Base-by-base conservation (phyloP, 805 yeast genomes). In the Myxozyma neotropica region DNA sequence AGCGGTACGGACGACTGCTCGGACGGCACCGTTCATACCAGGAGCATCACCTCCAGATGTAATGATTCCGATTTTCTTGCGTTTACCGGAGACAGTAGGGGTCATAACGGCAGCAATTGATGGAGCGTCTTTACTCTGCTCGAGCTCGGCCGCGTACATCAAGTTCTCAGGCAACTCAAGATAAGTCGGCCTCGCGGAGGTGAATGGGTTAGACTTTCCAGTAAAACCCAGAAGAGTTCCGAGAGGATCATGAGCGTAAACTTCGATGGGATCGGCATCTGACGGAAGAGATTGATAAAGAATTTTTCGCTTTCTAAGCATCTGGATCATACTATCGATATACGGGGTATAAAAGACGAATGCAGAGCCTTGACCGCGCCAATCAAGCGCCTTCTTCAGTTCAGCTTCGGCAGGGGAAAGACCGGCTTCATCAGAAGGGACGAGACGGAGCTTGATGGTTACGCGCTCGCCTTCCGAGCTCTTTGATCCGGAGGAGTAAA, bases 21-120 rank as follows among this genome's bases (percentile, higher is more conserved):
- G 81, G 6, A 94, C 99, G 27, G 86, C 89, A 3, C 97, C 93
- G 75, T 91, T 90, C 99, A 94, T 94, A 70, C 99, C 99, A 31
- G 95, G 99, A 54, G 98, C 88, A 73, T 94, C 99, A 75, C 99
- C 99, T 68, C 99, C 99, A 0, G 96, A 89, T 4, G 98, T 94
- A 93, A 94, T 91, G 52, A 94, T 94, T 3, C 96, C 99, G 65
- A 94, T 89, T 67, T 84, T 83, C 74, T 84, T 77, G 68, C 75
- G 73, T 61, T 61, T 71, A 13, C 21, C 53, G 19, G 55, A 48
- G 12, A 55, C 50, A 27, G 62, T 23, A 2, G 39, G n/a, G n/a
- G n/a, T n/a, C n/a, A n/a, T 52, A 17, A 56, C 44, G 38, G 44
- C 35, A 29, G 50, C 29, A 24, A 57, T 15, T 26, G 29, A 50